Evolutionary conservation across 768 basidiomycete species (phyloP).

Genomic region (Collybia mongolica): DNA sequence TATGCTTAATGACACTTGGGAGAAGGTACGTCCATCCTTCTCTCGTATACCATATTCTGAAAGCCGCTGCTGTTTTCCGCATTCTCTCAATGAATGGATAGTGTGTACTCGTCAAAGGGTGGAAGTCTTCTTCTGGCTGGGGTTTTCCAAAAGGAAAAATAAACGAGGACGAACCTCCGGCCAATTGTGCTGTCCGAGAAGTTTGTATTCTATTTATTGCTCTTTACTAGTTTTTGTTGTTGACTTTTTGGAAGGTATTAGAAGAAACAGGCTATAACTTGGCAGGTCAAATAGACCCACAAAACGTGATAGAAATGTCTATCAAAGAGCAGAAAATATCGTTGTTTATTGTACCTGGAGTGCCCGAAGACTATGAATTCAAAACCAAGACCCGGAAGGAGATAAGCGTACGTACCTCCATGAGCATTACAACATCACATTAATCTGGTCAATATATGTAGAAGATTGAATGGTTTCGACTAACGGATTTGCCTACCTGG

Average conservation of each 20-base stretch:
- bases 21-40: constrained; percentile 65
- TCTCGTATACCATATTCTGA: constrained; percentile 5
- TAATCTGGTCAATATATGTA: constrained; percentile 25
- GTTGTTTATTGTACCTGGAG: constrained; percentile 84
- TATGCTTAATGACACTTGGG: constrained; percentile 88
- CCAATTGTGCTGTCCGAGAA: constrained; percentile 88
- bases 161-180: constrained; percentile 86
- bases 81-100: constrained; percentile 26
- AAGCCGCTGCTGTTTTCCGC: constrained; percentile 5
- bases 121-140: constrained; percentile 97
- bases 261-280: constrained; percentile 98
- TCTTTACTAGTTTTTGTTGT: not conserved
- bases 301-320: constrained; percentile 78
- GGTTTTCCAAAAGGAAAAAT: constrained; percentile 99
- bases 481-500: constrained; percentile 93
- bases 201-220: constrained; percentile 41
- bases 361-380: constrained; percentile 87
- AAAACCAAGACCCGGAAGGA: constrained; percentile 95
- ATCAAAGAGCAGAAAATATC: constrained; percentile 91
- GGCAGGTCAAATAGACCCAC: constrained; percentile 58
- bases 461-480: constrained; percentile 96
- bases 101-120: constrained; percentile 98
- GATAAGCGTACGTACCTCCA: constrained; percentile 73
- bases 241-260: constrained; percentile 58
- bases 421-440: constrained; percentile 10